Evolutionary conservation across 768 basidiomycete genomes (phyloP), one percentile per base, ranked within the genome.

Genomic region (Podaxis pistillaris): DNA sequence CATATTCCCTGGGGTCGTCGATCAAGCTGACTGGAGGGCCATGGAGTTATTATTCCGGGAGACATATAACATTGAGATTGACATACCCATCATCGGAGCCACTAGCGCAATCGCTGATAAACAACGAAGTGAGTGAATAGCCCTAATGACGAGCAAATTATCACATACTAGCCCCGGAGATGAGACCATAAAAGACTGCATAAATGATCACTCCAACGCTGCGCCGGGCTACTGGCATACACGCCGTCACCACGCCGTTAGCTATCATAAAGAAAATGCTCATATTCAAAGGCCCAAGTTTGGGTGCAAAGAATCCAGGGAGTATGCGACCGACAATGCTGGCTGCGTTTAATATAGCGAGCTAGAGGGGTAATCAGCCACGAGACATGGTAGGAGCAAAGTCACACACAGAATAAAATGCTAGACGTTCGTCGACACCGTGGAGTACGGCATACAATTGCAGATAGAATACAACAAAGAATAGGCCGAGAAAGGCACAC

Each of bases 311-410:
- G 26, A 80, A 70, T 19, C 77, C 78, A 0, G 83, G 78, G 11
- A 85, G 64, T 1, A 81, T 67, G 38, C 87, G 80, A 4, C 87
- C 88, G 44, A 82, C 71, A 19, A 83, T 70, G 55, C 78, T 78
- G 17, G 79, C 76, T 2, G 76, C 85, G 60, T 87, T 88, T 12
- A 87, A 66, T 36, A 88, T 78, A 0, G 84, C 75, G 17, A 87
- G 63, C 81, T 86, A 50, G 12, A 57, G 52, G 2, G 26, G 40
- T 46, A 37, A 24, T 30, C 9, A 44, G n/a, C 30, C 19, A 49
- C 1, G 24, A 49, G 24, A 37, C 40, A 33, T 12, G 28, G n/a
- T 3, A 12, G 26, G 33, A 26, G 8, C 4, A 47, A 17, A 28
- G 37, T 9, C 49, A 52, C 76, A 37, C 55, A 83, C 83, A 8